A percentile compares a stretch with the other conserved stretches of the same genome.
phyloP scores from a whole-genome alignment of 257 asterid species.

The Solanum virginianum region DNA sequence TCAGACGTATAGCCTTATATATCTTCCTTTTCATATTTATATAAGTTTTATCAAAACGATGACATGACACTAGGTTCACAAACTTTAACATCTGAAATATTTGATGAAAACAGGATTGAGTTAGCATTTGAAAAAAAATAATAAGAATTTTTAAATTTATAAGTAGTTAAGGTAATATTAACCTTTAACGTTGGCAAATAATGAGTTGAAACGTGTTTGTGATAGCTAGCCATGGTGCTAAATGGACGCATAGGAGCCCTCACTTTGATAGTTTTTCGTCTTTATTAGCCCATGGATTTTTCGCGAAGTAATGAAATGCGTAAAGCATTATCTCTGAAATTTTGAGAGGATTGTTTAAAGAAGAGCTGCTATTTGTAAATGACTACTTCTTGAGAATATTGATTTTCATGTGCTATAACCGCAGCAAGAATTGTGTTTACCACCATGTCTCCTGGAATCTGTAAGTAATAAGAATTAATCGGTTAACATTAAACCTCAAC shows the following conservation, averaged over 20 bases:
- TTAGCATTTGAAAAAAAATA: background rate
- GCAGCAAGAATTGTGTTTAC: background rate
- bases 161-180: background rate
- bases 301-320: slow-evolving; percentile 10
- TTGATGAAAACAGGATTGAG: background rate
- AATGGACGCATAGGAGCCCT: background rate
- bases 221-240: slow-evolving; percentile 33
- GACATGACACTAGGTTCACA: slow-evolving; percentile 6
- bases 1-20: slow-evolving; percentile 10
- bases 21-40: slow-evolving; percentile 16
- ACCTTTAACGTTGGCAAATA: slow-evolving; percentile 36
- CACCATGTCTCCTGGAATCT: background rate
- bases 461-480: background rate
- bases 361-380: slow-evolving; percentile 49
- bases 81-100: background rate
- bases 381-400: background rate
- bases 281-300: slow-evolving; percentile 20
- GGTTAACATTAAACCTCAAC: background rate
- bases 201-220: slow-evolving; percentile 25
- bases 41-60: slow-evolving; percentile 13
- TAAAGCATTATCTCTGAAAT: slow-evolving; percentile 1
- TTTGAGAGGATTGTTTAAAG: slow-evolving; percentile 30
- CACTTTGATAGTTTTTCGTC: slow-evolving; percentile 16
- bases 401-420: background rate
- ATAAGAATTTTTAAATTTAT: background rate